phyloP scores from a whole-genome alignment of 805 yeast genomes.

The Candida chauliodis region DNA sequence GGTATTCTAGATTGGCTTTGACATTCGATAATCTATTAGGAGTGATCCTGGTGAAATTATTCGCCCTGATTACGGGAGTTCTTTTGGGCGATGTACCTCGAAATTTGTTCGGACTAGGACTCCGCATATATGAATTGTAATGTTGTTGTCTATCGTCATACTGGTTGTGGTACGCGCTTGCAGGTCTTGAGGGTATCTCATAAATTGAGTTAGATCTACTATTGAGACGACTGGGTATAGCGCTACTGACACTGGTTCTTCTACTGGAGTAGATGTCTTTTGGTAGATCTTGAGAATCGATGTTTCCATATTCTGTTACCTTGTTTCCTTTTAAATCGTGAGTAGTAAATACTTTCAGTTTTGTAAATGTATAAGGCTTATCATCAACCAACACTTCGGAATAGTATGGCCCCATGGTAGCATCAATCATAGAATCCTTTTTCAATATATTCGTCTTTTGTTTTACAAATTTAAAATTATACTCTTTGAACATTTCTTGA shows the following conservation, averaged over 20 bases:
- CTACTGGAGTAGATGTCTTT: slow-evolving; percentile 3
- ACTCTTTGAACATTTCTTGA: slow-evolving; percentile 61
- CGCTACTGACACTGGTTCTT: background rate
- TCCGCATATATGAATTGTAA: slow-evolving; percentile 5
- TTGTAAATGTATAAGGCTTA: slow-evolving; percentile 26
- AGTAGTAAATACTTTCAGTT: slow-evolving; percentile 45
- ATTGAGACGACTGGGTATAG: background rate
- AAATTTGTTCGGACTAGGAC: slow-evolving; percentile 5
- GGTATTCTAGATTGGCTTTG: slow-evolving; percentile 1
- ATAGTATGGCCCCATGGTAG: slow-evolving; percentile 39
- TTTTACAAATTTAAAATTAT: slow-evolving; percentile 56
- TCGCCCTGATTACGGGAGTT: slow-evolving; percentile 1
- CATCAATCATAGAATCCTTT: slow-evolving; percentile 62
- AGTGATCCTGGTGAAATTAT: background rate
- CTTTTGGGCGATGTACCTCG: slow-evolving; percentile 1
- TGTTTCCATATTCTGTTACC: slow-evolving; percentile 17
- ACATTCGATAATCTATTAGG: slow-evolving; percentile 3
- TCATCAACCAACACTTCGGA: slow-evolving; percentile 17
- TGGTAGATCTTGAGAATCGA: slow-evolving; percentile 5
- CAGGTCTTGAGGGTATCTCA: slow-evolving; percentile 2
- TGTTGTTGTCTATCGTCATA: slow-evolving; percentile 11
- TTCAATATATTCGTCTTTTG: slow-evolving; percentile 51
- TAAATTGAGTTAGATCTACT: slow-evolving; percentile 4
- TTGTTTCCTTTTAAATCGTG: slow-evolving; percentile 44
- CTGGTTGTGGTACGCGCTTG: background rate